A percentile compares a stretch with the other conserved stretches of the same genome.
These are phyloP conservation scores for Iberis amara DNA, from an alignment of 441 rosid species.

Conservation along the genomic window DNA sequence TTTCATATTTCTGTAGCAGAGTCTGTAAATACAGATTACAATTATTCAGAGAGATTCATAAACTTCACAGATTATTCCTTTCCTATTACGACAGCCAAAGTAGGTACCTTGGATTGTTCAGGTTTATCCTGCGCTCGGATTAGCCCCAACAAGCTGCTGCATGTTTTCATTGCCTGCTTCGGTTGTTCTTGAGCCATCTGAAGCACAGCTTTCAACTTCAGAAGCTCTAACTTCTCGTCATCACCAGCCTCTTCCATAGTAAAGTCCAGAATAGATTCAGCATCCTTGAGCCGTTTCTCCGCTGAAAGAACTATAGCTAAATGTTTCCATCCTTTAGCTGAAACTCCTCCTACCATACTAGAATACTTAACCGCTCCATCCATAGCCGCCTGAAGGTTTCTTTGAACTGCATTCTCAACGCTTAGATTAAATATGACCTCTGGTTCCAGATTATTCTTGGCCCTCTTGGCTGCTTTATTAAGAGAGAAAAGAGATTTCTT, in stretches of 20 bases:
- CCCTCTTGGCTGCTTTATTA: slow-evolving; percentile 43
- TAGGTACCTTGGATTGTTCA: slow-evolving; percentile 34
- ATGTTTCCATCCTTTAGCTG: slow-evolving; percentile 69
- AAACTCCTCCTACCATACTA: slow-evolving; percentile 46
- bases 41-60: slow-evolving; percentile 18
- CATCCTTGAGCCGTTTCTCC: slow-evolving; percentile 63
- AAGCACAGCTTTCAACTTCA: slow-evolving; percentile 71
- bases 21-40: slow-evolving; percentile 36
- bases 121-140: slow-evolving; percentile 66
- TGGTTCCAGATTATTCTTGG: slow-evolving; percentile 42
- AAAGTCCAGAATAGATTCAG: slow-evolving; percentile 59
- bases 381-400: slow-evolving; percentile 69
- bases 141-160: slow-evolving; percentile 59
- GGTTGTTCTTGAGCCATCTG: slow-evolving; percentile 77
- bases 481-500: slow-evolving; percentile 57
- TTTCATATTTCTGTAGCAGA: slow-evolving; percentile 45
- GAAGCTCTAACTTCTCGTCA: slow-evolving; percentile 63
- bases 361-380: slow-evolving; percentile 54
- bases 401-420: slow-evolving; percentile 73
- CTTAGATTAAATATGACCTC: slow-evolving; percentile 54
- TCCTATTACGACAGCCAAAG: slow-evolving; percentile 13
- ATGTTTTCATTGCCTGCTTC: slow-evolving; percentile 82
- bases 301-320: slow-evolving; percentile 69
- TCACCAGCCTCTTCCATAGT: slow-evolving; percentile 70
- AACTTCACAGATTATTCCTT: neutral